A percentile compares a stretch with the other conserved stretches of the same genome.
phyloP scores from a whole-genome alignment of 805 yeast species.

The Lipomyces yamadae region DNA sequence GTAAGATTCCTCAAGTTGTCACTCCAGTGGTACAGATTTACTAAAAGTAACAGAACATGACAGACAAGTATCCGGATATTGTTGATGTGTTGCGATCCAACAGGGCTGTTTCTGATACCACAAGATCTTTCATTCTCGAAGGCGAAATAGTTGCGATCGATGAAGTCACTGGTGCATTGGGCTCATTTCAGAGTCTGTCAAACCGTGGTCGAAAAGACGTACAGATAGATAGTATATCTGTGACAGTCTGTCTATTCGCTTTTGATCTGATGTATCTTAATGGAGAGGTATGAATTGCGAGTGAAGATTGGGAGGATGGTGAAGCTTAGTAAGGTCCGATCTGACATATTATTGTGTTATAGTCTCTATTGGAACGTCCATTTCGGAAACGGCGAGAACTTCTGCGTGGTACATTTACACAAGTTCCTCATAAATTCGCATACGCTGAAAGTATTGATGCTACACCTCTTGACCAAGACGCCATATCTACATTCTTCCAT shows the following conservation, averaged over 20 bases:
- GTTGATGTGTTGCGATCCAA: constrained; percentile 18
- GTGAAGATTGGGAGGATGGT: not conserved
- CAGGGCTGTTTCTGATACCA: not conserved
- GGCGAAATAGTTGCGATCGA: constrained; percentile 41
- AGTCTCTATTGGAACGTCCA: constrained; percentile 12
- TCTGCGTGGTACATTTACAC: constrained; percentile 24
- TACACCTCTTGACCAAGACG: constrained; percentile 24
- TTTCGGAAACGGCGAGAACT: constrained; percentile 35
- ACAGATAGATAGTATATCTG: constrained; percentile 21
- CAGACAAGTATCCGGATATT: constrained; percentile 40
- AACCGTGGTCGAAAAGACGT: constrained; percentile 38
- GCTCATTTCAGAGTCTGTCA: constrained; percentile 36
- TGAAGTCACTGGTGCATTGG: constrained; percentile 24
- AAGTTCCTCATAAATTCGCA: constrained; percentile 20
- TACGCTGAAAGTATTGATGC: constrained; percentile 36
- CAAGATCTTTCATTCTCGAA: constrained; percentile 38
- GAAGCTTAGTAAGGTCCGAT: not conserved
- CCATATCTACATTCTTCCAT: constrained; percentile 31
- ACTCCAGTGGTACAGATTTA: constrained; percentile 38
- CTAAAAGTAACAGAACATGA: constrained; percentile 35
- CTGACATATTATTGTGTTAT: constrained; percentile 8
- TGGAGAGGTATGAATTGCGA: constrained; percentile 6
- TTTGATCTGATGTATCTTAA: constrained; percentile 39
- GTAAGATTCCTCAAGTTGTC: constrained; percentile 2
- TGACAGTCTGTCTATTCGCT: constrained; percentile 36